A percentile compares a stretch with the other conserved stretches of the same genome.
phyloP scores from a whole-genome alignment of 495 filamentous ascomycete genomes.

The Lindgomyces ingoldianus region DNA sequence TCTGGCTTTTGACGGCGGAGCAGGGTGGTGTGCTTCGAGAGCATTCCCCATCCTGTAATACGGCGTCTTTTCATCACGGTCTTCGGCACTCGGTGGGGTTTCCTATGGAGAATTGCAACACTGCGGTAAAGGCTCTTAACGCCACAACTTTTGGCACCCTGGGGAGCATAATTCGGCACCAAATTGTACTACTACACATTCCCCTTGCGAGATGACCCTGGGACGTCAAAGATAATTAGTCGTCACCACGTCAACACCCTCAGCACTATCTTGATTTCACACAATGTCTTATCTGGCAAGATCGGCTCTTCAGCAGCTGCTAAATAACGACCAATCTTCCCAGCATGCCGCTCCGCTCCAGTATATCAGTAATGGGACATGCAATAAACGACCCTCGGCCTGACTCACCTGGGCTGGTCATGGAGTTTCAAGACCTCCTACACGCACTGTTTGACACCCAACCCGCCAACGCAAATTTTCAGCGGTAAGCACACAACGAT shows the following conservation, averaged over 20 bases:
- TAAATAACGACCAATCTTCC: background rate
- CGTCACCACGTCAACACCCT: constrained; percentile 26
- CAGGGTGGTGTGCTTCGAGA: constrained; percentile 30
- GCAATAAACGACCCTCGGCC: constrained; percentile 20
- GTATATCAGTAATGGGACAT: constrained; percentile 18
- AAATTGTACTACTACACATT: constrained; percentile 41
- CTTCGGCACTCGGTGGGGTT: constrained; percentile 39
- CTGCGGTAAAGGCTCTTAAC: constrained; percentile 29
- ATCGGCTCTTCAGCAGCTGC: constrained; percentile 14
- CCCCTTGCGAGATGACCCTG: constrained; percentile 25
- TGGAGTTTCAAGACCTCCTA: background rate
- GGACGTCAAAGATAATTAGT: constrained; percentile 34
- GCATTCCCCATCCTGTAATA: constrained; percentile 21
- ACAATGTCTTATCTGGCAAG: constrained; percentile 20
- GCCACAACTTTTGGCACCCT: constrained; percentile 19
- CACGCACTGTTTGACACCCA: constrained; percentile 4
- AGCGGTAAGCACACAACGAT: background rate
- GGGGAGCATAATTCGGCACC: constrained; percentile 33
- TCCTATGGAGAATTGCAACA: constrained; percentile 39
- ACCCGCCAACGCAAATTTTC: background rate
- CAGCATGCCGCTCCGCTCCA: background rate
- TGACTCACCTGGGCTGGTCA: background rate
- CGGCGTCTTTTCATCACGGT: constrained; percentile 29
- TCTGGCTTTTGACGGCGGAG: constrained; percentile 32
- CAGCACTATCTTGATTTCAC: constrained; percentile 27